phyloP scores from a whole-genome alignment of 2,329 filamentous ascomycete genomes.

The Dothideomycetes sp. region DNA sequence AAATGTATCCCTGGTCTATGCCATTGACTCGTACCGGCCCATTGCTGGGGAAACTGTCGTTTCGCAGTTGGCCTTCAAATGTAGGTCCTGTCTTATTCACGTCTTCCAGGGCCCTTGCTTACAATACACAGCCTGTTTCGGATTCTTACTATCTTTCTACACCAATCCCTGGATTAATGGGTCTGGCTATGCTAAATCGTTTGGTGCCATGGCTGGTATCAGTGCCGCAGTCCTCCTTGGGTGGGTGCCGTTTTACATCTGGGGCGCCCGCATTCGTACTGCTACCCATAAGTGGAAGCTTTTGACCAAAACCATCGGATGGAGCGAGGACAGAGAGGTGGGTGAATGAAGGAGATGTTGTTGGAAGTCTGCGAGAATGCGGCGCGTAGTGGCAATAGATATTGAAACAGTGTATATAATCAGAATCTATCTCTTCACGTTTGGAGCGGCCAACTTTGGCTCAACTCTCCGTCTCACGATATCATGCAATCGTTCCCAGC shows the following conservation, averaged over 20 bases:
- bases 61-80: constrained; percentile 25
- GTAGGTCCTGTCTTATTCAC: constrained; percentile 3
- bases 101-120: not conserved
- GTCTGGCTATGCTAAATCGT: constrained; percentile 40
- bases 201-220: constrained; percentile 48
- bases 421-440: too few species aligned
- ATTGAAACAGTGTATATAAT: too few species aligned
- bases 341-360: constrained; percentile 5
- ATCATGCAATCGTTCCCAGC: too few species aligned
- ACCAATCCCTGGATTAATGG: constrained; percentile 47
- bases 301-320: constrained; percentile 4
- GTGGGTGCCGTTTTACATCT: constrained; percentile 42
- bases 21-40: constrained; percentile 47
- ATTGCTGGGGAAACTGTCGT: constrained; percentile 46
- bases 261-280: constrained; percentile 38
- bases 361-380: too few species aligned
- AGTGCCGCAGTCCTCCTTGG: constrained; percentile 34
- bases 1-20: constrained; percentile 46
- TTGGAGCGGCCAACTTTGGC: too few species aligned
- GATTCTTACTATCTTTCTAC: constrained; percentile 49
- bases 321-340: constrained; percentile 9
- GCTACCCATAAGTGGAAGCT: constrained; percentile 39
- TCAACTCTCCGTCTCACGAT: too few species aligned
- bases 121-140: constrained; percentile 35
- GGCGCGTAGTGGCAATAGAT: not conserved